phyloP scores from a whole-genome alignment of 2,329 filamentous ascomycete species.

The Exophiala calicioides region DNA sequence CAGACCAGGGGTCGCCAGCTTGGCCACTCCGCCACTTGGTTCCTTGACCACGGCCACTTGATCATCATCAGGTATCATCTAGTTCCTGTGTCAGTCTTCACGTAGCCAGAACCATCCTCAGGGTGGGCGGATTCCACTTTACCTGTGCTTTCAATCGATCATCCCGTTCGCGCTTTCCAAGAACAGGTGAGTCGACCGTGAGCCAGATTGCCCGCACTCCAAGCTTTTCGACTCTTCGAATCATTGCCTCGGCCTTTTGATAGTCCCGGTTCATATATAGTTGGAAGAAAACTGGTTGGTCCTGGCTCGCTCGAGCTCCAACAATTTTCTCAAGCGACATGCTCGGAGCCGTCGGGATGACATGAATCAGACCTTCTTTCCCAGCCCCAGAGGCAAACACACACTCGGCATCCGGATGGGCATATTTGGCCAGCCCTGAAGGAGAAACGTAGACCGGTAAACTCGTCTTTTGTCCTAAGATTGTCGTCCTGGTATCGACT shows the following conservation, averaged over 20 bases:
- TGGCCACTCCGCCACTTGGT: conserved; percentile 19
- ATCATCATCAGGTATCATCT: conserved; percentile 4
- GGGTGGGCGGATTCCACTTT: no score
- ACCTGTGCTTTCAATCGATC: conserved; percentile 54
- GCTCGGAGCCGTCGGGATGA: conserved; percentile 15
- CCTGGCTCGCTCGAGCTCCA: conserved; percentile 5
- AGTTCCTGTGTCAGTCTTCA: background rate
- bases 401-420: conserved; percentile 38
- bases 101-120: no score
- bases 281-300: conserved; percentile 37
- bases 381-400: conserved; percentile 40
- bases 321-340: conserved; percentile 14
- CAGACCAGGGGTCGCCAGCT: conserved; percentile 38
- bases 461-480: conserved; percentile 37
- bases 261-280: conserved; percentile 57
- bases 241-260: conserved; percentile 48
- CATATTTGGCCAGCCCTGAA: conserved; percentile 42
- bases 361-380: conserved; percentile 32
- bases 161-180: conserved; percentile 58
- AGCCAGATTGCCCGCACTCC: conserved; percentile 27
- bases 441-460: conserved; percentile 47
- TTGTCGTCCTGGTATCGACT: conserved; percentile 39
- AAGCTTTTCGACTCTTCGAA: conserved; percentile 38
- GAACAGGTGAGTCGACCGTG: conserved; percentile 37
- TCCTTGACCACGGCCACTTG: conserved; percentile 33